Conservation (phyloP, 2,329 filamentous ascomycete genomes). For the Hypoxylon sp. region DNA sequence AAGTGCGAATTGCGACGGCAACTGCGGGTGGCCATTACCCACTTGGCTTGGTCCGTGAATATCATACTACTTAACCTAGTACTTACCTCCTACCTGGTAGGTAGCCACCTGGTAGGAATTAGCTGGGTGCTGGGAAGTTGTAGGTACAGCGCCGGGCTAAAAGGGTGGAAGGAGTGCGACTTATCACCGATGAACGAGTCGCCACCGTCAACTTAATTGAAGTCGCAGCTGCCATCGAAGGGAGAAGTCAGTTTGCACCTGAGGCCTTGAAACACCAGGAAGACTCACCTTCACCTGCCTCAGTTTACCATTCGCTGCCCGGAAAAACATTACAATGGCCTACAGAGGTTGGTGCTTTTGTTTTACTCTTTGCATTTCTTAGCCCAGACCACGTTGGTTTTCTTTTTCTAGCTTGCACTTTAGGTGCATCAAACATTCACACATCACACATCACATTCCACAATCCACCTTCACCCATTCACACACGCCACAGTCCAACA, state of each 20-base stretch:
- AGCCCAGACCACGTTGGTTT: not conserved
- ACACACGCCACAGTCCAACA: not conserved
- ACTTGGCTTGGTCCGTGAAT: conserved; percentile 17
- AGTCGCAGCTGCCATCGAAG: conserved; percentile 1
- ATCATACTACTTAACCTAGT: no score
- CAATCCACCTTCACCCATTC: not conserved
- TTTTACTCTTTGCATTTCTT: conserved; percentile 9
- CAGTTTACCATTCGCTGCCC: conserved; percentile 9
- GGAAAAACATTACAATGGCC: conserved; percentile 1
- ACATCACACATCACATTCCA: not conserved
- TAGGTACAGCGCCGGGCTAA: not conserved
- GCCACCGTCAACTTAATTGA: conserved; percentile 18
- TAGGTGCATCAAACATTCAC: not conserved
- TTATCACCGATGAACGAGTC: conserved; percentile 29
- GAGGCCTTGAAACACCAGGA: conserved; percentile 16
- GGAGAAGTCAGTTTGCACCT: conserved; percentile 5
- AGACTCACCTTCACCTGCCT: conserved; percentile 10
- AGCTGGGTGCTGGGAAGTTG: not conserved
- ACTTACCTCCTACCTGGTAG: not conserved
- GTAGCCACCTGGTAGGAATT: not conserved
- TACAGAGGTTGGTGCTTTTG: conserved; percentile 31
- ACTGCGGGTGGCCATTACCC: not conserved
- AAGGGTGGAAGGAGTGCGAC: conserved; percentile 1
- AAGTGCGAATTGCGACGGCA: not conserved
- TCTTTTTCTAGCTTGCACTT: not conserved